Percentiles rank a stretch among this genome's conserved stretches.
Conservation (phyloP, 441 rosid species). For the Corymbia citriodora region DNA sequence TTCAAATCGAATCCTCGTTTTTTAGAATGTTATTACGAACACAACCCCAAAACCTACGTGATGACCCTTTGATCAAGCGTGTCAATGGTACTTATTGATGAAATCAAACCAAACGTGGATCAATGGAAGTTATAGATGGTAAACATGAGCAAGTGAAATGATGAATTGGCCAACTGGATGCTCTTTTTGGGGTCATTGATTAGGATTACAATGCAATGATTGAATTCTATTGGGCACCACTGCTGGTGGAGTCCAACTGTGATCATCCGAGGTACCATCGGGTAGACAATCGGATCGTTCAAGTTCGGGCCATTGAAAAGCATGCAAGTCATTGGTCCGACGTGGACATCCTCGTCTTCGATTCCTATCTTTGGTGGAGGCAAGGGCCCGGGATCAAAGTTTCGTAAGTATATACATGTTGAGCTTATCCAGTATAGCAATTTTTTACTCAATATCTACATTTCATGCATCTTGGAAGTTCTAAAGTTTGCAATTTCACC, state of each 20-base stretch:
- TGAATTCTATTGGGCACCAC: constrained; percentile 59
- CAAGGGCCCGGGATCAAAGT: constrained; percentile 34
- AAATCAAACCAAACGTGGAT: background rate
- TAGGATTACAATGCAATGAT: constrained; percentile 60
- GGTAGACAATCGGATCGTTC: constrained; percentile 35
- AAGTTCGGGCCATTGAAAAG: constrained; percentile 41
- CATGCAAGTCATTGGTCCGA: constrained; percentile 59
- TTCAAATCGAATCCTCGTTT: background rate
- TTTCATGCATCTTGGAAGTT: background rate
- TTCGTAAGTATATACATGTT: constrained; percentile 29
- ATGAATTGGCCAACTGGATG: background rate
- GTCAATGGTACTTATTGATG: background rate
- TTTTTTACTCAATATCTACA: background rate
- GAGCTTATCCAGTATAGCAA: background rate
- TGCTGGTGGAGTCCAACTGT: constrained; percentile 49
- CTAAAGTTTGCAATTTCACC: background rate
- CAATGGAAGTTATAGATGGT: background rate
- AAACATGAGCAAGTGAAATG: background rate
- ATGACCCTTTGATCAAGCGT: background rate
- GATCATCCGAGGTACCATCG: constrained; percentile 50
- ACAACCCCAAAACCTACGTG: background rate
- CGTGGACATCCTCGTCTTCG: constrained; percentile 50
- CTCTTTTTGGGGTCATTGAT: background rate
- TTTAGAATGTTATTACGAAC: background rate
- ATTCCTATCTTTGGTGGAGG: constrained; percentile 72